Percentiles rank a stretch among this genome's conserved stretches.
Conservation (phyloP, 768 basidiomycete species). For the Pulveroboletus sp. region DNA sequence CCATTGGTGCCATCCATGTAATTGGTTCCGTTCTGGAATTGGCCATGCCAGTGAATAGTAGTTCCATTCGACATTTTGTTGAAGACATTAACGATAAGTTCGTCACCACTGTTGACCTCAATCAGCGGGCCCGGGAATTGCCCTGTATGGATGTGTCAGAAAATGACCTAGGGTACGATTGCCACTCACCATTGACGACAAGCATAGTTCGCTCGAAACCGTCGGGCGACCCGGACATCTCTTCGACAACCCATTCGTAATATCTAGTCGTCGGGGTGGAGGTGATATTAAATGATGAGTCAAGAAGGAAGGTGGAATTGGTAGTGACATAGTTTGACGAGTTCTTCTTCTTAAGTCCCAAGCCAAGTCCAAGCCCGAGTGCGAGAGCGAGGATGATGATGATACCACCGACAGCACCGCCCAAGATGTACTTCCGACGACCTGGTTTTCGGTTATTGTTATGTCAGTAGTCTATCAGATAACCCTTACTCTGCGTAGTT, state of each 20-base stretch:
- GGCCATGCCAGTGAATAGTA: constrained; percentile 34
- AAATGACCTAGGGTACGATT: background rate
- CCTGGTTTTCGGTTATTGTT: constrained; percentile 7
- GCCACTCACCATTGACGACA: constrained; percentile 42
- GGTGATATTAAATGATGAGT: constrained; percentile 25
- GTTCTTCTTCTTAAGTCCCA: constrained; percentile 24
- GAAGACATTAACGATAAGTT: constrained; percentile 34
- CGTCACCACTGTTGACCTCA: constrained; percentile 35
- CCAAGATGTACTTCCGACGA: constrained; percentile 19
- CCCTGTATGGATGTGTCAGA: constrained; percentile 16
- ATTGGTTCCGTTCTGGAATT: constrained; percentile 44
- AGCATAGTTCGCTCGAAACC: constrained; percentile 41
- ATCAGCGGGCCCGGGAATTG: constrained; percentile 35
- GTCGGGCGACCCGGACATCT: constrained; percentile 39
- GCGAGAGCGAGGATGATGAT: constrained; percentile 20
- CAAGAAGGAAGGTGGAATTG: constrained; percentile 30
- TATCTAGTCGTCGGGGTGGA: constrained; percentile 38
- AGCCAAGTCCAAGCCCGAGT: constrained; percentile 29
- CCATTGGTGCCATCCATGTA: constrained; percentile 47
- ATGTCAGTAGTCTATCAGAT: background rate
- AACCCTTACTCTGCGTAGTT: constrained; percentile 7
- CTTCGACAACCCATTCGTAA: constrained; percentile 41
- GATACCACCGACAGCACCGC: constrained; percentile 8
- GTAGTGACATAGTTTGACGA: constrained; percentile 15
- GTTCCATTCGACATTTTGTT: constrained; percentile 33